Evolutionary conservation across 2,329 filamentous ascomycete genomes (phyloP).

Genomic region (Phyllosticta capitalensis): DNA sequence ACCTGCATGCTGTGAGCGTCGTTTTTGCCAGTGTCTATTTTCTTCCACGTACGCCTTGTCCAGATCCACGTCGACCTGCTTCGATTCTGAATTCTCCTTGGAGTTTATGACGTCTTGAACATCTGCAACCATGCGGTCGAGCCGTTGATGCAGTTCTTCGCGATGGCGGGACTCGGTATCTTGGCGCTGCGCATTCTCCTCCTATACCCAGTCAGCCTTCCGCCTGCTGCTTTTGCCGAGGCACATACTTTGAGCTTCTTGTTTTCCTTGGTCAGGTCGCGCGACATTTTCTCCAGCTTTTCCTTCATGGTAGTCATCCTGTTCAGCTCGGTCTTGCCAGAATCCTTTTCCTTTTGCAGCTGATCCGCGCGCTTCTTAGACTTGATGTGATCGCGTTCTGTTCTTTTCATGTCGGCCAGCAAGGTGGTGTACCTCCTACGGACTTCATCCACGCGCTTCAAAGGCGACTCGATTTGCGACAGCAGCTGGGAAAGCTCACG

Average conservation of each 20-base stretch:
- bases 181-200: constrained; percentile 79
- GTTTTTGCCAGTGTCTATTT: not conserved
- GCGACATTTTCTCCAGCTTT: constrained; percentile 90
- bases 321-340: constrained; percentile 74
- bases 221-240: not conserved
- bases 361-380: constrained; percentile 93
- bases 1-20: constrained; percentile 26
- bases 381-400: constrained; percentile 89
- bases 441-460: constrained; percentile 83
- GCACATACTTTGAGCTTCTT: constrained; percentile 83
- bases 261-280: constrained; percentile 92
- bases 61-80: constrained; percentile 76
- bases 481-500: constrained; percentile 82
- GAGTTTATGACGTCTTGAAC: constrained; percentile 83
- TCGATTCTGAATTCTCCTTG: constrained; percentile 58
- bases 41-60: constrained; percentile 66
- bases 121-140: constrained; percentile 69
- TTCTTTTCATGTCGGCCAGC: constrained; percentile 86
- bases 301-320: constrained; percentile 89
- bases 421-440: constrained; percentile 88
- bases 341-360: constrained; percentile 93
- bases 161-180: constrained; percentile 77
- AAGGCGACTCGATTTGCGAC: constrained; percentile 76
- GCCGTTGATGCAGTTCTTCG: constrained; percentile 73
- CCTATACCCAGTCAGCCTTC: constrained; percentile 37